Percentiles rank a stretch among this genome's conserved stretches.
Evolutionary conservation across 345 rosid species (phyloP).

Genomic region (Syzygium aqueum): DNA sequence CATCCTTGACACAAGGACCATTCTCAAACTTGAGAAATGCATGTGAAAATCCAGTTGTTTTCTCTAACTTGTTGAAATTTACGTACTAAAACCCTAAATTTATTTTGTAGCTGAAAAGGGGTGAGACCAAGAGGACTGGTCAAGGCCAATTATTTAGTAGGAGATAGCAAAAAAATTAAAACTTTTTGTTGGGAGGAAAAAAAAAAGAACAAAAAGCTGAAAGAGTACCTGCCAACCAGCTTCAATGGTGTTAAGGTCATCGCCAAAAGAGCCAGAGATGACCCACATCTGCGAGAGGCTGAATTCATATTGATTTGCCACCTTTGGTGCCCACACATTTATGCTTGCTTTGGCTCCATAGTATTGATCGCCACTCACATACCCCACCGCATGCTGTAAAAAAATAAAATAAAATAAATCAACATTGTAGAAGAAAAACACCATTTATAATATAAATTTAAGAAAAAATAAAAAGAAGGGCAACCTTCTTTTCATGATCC

Average conservation of each 20-base stretch:
- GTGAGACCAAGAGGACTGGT: background rate
- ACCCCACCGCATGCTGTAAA: conserved; percentile 94
- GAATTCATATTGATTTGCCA: conserved; percentile 71
- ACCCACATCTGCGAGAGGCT: conserved; percentile 97
- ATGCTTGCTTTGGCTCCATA: conserved; percentile 97
- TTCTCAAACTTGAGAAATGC: background rate
- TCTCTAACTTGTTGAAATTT: background rate
- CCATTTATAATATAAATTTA: background rate
- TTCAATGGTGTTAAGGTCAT: conserved; percentile 97
- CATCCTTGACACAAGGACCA: background rate
- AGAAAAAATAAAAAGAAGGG: background rate
- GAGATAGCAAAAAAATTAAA: background rate
- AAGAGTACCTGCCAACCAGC: conserved; percentile 93
- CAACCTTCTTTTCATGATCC: background rate
- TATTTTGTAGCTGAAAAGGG: background rate
- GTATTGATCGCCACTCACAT: conserved; percentile 74
- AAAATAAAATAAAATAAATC: background rate
- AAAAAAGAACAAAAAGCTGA: background rate
- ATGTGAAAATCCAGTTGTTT: background rate
- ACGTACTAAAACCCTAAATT: background rate
- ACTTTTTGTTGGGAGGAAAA: background rate
- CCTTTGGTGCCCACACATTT: conserved; percentile 90
- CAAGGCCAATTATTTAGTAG: background rate
- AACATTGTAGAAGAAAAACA: background rate
- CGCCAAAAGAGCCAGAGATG: conserved; percentile 85